Evolutionary conservation across 768 basidiomycete species (phyloP), one percentile per base, ranked within the genome.

Genomic region (Hypsizygus marmoreus): DNA sequence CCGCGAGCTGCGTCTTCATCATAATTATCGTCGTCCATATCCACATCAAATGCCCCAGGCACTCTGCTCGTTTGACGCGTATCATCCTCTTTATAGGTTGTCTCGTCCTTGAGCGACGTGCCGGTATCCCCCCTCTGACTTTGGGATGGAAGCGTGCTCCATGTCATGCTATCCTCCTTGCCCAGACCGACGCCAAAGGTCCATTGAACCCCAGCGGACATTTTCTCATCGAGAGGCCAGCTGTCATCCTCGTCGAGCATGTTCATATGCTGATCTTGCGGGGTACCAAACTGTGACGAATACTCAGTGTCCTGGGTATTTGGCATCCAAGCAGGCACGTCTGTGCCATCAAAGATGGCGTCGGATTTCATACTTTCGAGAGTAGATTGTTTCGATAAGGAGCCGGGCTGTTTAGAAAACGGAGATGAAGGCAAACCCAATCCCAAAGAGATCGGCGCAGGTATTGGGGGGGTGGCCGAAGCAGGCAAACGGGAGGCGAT

Each of bases 211-310:
- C 71, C 74, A 29, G 71, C 70, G 0, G 76, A 68, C 44, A 85
- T 63, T 53, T 81, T 84, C 52, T 85, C 85, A 30, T 86, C 80
- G 20, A 86, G 65, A 8, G 83, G 84, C 87, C 86, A 90, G 58
- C 87, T 88, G 56, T 89, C 86, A 40, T 84, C 82, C 35, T 82
- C 80, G 42, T 82, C 76, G 37, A 73, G 59, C 1, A 67, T 53
- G 46, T 61, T 65, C 46, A 57, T 55, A 12, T 47, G 59, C 2
- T 60, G 61, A 38, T 64, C 64, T 17, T 54, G 59, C 3, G 66
- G 74, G 5, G 67, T 70, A 12, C 62, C 64, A 31, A 63, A 61
- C 25, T 50, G 56, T 13, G 65, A 63, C 4, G 74, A 75, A 44
- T 73, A 74, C 29, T 77, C 76, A 0, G 79, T 81, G 17, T 84